These are phyloP conservation scores for Eimeria tenella DNA, from an alignment of 169 alveolate species.

Conservation along the genomic window DNA sequence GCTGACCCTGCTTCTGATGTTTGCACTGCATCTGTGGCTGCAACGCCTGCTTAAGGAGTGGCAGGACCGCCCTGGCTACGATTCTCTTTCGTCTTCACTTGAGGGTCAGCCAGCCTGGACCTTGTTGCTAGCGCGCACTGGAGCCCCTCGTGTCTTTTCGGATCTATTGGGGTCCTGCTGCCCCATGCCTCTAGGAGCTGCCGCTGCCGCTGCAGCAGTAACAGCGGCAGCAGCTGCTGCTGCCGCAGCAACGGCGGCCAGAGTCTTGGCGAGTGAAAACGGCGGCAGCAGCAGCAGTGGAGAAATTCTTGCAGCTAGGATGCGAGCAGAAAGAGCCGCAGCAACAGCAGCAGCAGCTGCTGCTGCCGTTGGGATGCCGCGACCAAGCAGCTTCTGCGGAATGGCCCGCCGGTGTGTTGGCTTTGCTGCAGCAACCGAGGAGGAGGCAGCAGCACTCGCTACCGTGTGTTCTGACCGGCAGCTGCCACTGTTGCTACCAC, in stretches of 20 bases:
- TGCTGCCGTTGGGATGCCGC: conserved; percentile 51
- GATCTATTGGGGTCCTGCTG: conserved; percentile 48
- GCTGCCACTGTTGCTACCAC: conserved; percentile 48
- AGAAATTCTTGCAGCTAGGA: conserved; percentile 7
- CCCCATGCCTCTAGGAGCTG: conserved; percentile 59
- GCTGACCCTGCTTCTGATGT: not conserved
- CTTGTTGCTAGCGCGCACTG: conserved; percentile 23
- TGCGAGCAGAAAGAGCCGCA: conserved; percentile 36
- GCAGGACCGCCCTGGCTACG: conserved; percentile 62
- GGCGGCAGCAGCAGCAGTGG: not conserved
- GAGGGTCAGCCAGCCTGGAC: conserved; percentile 59
- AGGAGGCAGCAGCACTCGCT: conserved; percentile 55
- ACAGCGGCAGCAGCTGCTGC: conserved; percentile 64
- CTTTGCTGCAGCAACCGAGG: conserved; percentile 59
- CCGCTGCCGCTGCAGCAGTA: conserved; percentile 56
- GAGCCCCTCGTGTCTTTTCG: conserved; percentile 55
- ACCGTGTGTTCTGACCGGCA: conserved; percentile 12
- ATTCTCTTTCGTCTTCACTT: not conserved
- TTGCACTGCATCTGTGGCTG: conserved; percentile 19
- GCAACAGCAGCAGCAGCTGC: conserved; percentile 68
- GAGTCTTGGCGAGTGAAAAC: not conserved
- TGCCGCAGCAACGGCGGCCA: conserved; percentile 52
- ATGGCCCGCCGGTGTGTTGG: conserved; percentile 62
- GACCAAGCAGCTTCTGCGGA: conserved; percentile 51
- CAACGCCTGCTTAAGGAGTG: conserved; percentile 40